Evolutionary conservation across 129 eudicot genomes (phyloP).

Genomic region (Helianthus tuberosus): DNA sequence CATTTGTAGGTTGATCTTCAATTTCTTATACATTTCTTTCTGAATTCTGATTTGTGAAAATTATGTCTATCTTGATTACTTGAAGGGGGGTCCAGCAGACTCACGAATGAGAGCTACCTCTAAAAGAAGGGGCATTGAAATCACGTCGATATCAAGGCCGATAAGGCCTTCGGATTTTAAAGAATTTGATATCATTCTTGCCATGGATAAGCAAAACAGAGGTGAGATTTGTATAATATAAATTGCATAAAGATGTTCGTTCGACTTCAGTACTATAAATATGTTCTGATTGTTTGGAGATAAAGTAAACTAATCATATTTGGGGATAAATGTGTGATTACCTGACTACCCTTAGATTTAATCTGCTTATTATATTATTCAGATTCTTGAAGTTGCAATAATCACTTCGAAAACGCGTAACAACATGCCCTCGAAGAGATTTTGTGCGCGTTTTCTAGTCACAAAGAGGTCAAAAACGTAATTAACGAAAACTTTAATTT

Average conservation of each 20-base stretch:
- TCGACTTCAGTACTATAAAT: not conserved
- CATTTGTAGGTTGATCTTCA: constrained; percentile 1
- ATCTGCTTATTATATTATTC: not conserved
- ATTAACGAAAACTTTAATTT: not conserved
- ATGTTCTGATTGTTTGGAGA: not conserved
- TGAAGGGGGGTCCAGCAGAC: constrained; percentile 94
- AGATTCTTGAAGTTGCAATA: constrained; percentile 1
- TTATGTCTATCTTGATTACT: constrained; percentile 23
- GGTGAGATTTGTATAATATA: constrained; percentile 37
- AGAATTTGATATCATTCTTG: constrained; percentile 96
- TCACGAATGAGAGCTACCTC: constrained; percentile 97
- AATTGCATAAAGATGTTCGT: not conserved
- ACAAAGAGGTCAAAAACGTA: not conserved
- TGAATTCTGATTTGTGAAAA: not conserved
- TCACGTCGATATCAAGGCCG: constrained; percentile 92
- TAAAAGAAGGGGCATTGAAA: constrained; percentile 81
- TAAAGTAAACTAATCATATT: not conserved
- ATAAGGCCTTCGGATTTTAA: constrained; percentile 85
- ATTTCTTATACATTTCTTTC: not conserved
- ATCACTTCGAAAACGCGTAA: not conserved
- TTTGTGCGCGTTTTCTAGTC: not conserved
- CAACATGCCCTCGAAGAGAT: not conserved
- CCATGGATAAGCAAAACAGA: constrained; percentile 94
- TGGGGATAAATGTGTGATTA: not conserved
- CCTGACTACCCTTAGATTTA: not conserved